Base-by-base conservation (phyloP, 129 eudicot species). In the Ambrosia artemisiifolia region DNA sequence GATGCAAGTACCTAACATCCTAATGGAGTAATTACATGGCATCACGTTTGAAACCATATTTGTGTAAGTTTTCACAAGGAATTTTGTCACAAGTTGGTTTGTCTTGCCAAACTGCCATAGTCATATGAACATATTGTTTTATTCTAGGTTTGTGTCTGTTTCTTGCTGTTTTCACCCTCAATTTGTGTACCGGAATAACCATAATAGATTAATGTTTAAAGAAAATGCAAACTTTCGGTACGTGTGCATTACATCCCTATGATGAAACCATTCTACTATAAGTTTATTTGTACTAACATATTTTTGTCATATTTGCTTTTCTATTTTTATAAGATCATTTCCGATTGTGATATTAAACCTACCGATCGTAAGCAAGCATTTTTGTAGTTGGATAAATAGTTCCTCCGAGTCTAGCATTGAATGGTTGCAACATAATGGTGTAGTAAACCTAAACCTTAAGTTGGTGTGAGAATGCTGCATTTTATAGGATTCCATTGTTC, bases 41-140 rank as follows among this genome's bases (percentile, higher is more conserved):
- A 73, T 80, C 71, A 65, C 78, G 74, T 72, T 65, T 79, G 12
- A 56, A 72, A 72, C 83, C 83, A 34, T 72, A 44, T 72, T 11
- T 56, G 30, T 70, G 81, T 40, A 70, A 69, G 76, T 70, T 77
- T 70, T 77, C 71, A 77, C 57, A 62, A 69, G 47, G 56, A 50
- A 65, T 53, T 66, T 40, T 75, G 66, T 65, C 73, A 77, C 65
- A 40, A 76, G 19, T 71, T 44, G 44, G 62, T 54, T 72, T 73
- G 56, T 48, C 36, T 72, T 72, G 59, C 73, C 63, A 72, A 55
- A 65, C 69, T 71, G 65, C 53, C 55, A 69, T 17, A 20, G 32
- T 51, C 75, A 2, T 69, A 35, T 28, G 63, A 7, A 54, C 67
- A 35, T 16, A 34, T 55, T 63, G 67, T 64, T 78, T 71, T 65